Percentiles rank a stretch among this genome's conserved stretches.
Conservation (phyloP, 2,329 filamentous ascomycete genomes). For the Hypoxylon sp. region DNA sequence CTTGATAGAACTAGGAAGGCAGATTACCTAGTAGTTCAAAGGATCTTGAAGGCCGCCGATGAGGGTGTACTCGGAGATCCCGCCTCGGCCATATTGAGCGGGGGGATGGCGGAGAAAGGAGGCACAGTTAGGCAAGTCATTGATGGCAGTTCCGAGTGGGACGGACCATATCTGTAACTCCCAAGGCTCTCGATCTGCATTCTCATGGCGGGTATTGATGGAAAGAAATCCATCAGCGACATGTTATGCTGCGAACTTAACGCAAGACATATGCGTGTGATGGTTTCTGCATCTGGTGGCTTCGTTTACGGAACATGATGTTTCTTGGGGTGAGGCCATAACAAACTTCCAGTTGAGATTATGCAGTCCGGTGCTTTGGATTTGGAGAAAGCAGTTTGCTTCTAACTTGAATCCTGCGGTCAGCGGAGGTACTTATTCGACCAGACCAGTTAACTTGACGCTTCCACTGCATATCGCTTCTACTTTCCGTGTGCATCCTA, state of each 20-base stretch:
- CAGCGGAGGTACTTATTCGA: constrained; percentile 14
- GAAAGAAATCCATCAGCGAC: constrained; percentile 13
- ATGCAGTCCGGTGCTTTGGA: constrained; percentile 18
- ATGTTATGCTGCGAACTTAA: constrained; percentile 17
- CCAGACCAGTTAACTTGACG: constrained; percentile 10
- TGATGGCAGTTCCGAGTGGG: constrained; percentile 23
- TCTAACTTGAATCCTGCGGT: constrained; percentile 13
- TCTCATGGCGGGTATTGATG: constrained; percentile 27
- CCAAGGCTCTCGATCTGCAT: constrained; percentile 23
- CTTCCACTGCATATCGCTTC: constrained; percentile 21
- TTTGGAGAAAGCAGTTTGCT: constrained; percentile 30
- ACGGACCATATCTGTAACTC: constrained; percentile 23
- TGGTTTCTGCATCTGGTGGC: constrained; percentile 22
- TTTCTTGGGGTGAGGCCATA: constrained; percentile 17
- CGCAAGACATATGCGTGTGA: constrained; percentile 24
- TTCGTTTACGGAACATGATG: constrained; percentile 36
- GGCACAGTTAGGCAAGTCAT: constrained; percentile 31
- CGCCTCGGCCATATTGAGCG: constrained; percentile 34
- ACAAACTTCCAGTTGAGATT: constrained; percentile 23
- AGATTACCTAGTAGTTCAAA: not conserved
- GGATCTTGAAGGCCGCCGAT: constrained; percentile 11
- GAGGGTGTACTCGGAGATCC: constrained; percentile 30
- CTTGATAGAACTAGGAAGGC: constrained; percentile 12
- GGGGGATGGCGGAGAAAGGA: constrained; percentile 24
- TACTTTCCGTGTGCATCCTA: constrained; percentile 13